phyloP scores from a whole-genome alignment of 805 yeast species.

The Lipomyces yamadae region DNA sequence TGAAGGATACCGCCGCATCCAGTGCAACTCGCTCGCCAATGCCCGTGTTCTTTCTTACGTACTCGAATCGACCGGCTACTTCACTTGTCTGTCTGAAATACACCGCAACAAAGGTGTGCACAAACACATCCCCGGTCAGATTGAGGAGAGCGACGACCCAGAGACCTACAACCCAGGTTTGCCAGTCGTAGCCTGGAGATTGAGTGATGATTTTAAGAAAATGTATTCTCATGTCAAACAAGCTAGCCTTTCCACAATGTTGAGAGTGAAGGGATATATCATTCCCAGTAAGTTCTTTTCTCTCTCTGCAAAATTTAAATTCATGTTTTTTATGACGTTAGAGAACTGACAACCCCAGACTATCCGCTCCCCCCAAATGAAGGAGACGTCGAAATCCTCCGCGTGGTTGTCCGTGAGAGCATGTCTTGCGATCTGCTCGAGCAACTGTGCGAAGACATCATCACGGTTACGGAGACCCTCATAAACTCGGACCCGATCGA shows the following conservation, averaged over 20 bases:
- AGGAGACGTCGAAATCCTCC: constrained; percentile 67
- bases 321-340: not conserved
- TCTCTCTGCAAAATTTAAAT: not conserved
- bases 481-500: constrained; percentile 20
- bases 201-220: constrained; percentile 60
- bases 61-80: constrained; percentile 67
- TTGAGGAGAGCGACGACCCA: constrained; percentile 25
- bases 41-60: constrained; percentile 68
- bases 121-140: constrained; percentile 38
- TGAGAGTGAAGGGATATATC: constrained; percentile 83
- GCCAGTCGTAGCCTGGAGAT: constrained; percentile 87
- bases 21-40: constrained; percentile 65
- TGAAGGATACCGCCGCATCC: constrained; percentile 70
- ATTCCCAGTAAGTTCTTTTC: constrained; percentile 45
- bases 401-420: constrained; percentile 81
- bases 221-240: constrained; percentile 84
- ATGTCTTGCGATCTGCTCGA: constrained; percentile 67
- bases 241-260: constrained; percentile 67
- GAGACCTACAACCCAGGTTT: constrained; percentile 70
- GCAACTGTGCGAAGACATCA: constrained; percentile 30
- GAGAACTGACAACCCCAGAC: constrained; percentile 57
- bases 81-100: constrained; percentile 74
- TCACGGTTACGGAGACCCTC: constrained; percentile 22
- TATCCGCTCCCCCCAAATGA: constrained; percentile 75
- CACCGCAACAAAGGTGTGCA: constrained; percentile 61